Conservation (phyloP, 1,139 yeast species). For the Debaryomyces coudertii region DNA sequence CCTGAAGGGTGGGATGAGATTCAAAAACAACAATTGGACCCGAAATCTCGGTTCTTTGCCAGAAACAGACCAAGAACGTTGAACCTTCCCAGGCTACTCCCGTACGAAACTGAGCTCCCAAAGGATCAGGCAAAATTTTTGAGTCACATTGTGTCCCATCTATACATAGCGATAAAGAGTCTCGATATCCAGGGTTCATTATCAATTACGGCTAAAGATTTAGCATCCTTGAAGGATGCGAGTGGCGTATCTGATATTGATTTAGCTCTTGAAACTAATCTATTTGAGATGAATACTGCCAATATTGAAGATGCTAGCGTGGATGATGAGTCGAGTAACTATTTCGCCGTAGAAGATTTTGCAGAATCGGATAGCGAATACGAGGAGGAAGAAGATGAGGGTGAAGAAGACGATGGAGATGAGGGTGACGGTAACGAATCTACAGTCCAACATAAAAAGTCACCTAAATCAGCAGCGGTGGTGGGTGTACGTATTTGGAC, state of each 20-base stretch:
- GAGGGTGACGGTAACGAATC: conserved; percentile 40
- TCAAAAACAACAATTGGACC: conserved; percentile 45
- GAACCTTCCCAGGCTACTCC: conserved; percentile 64
- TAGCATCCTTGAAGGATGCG: conserved; percentile 42
- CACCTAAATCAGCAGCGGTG: conserved; percentile 72
- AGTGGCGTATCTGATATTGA: conserved; percentile 49
- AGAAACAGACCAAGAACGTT: conserved; percentile 56
- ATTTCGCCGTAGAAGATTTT: conserved; percentile 24
- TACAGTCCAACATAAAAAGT: conserved; percentile 53
- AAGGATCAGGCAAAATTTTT: conserved; percentile 74
- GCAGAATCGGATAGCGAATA: conserved; percentile 39
- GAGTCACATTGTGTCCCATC: conserved; percentile 75
- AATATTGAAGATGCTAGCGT: conserved; percentile 17
- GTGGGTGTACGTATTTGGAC: conserved; percentile 86
- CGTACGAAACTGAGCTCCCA: conserved; percentile 74
- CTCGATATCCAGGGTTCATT: conserved; percentile 76
- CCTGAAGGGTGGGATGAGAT: conserved; percentile 53
- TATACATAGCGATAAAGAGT: conserved; percentile 77
- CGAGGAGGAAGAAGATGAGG: conserved; percentile 37
- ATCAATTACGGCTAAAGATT: conserved; percentile 66
- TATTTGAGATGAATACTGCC: conserved; percentile 35
- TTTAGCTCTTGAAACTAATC: conserved; percentile 57
- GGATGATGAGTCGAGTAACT: conserved; percentile 25
- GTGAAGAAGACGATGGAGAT: conserved; percentile 40
- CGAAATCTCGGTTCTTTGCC: conserved; percentile 59